Base-by-base conservation (phyloP, 352 stramenopile genomes). In the Phytophthora sansomeana region DNA sequence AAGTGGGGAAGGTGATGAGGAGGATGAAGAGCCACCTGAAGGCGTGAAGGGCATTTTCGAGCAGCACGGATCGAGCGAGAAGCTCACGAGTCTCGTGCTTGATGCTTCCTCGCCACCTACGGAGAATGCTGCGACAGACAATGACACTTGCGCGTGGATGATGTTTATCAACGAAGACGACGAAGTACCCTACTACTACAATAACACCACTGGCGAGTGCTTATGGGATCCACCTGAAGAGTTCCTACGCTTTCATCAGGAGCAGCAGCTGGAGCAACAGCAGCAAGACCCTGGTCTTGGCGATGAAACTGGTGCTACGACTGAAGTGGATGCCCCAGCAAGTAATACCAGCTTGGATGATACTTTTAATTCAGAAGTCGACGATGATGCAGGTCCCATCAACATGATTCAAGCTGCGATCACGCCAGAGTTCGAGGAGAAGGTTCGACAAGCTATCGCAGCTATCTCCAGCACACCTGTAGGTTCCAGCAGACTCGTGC, bases 81-180 rank as follows among this genome's bases (percentile, higher is more conserved):
- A 32, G 30, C 17, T n/a, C 28, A 17, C 17, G n/a, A 24, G 17
- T 36, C n/a, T 35, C 10, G 26, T 32, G 10, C 29, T 36, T 24
- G 36, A 24, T 32, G 7, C 50, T 21, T 6, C 26, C 5, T 4
- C 26, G 10, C 26, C 26, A 13, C 6, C n/a, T n/a, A n/a, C 24
- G 6, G 39, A 44, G 19, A 59, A 65, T 11, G 17, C 54, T 50
- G 6, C 26, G n/a, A 14, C 28, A 13, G 44, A 60, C 21, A n/a
- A 10, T 29, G 47, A 69, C 29, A 16, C 21, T 1, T 75, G 58
- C 56, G 48, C 62, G 21, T 93, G 85, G 85, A 88, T 89, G 58
- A 81, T 91, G 78, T 84, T 90, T 38, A 29, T 91, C 6, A 89
- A 91, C 44, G 81, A 90, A 55, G 74, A 53, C n/a, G 79, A 87